Conservation (phyloP, 106 monocot species). For the Platanthera guangdongensis region DNA sequence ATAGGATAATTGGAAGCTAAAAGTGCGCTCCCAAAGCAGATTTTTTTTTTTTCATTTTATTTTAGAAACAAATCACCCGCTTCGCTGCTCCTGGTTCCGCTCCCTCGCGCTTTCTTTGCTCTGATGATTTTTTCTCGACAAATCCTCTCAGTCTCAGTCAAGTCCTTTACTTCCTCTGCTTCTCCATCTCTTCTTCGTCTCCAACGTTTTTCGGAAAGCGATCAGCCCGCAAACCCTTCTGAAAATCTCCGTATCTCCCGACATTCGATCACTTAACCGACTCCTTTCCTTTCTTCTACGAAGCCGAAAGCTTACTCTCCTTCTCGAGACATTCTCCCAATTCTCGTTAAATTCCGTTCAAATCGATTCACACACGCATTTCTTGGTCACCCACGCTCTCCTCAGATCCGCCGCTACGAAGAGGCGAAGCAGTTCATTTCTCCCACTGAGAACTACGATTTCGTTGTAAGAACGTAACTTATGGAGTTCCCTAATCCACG, state of each 20-base stretch:
- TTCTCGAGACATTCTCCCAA: conserved; percentile 52
- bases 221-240: conserved; percentile 26
- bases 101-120: background rate
- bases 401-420: conserved; percentile 30
- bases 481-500: conserved; percentile 38
- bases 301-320: conserved; percentile 23
- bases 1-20: no score
- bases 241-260: conserved; percentile 40
- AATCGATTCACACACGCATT: conserved; percentile 23
- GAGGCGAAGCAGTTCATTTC: conserved; percentile 32
- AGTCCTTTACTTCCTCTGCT: background rate
- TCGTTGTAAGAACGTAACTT: conserved; percentile 21
- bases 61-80: no score
- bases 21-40: no score
- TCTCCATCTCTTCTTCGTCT: conserved; percentile 1
- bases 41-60: no score
- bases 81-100: no score
- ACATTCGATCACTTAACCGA: conserved; percentile 31
- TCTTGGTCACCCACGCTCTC: conserved; percentile 34
- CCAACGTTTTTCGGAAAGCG: background rate
- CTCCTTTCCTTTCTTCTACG: conserved; percentile 44
- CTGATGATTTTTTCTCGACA: conserved; percentile 2
- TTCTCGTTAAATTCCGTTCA: conserved; percentile 29
- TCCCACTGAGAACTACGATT: conserved; percentile 8
- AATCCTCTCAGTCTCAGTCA: background rate